A percentile compares a stretch with the other conserved stretches of the same genome.
Evolutionary conservation across 2,329 filamentous ascomycete species (phyloP).

Genomic region (Chaetothyriales sp.): DNA sequence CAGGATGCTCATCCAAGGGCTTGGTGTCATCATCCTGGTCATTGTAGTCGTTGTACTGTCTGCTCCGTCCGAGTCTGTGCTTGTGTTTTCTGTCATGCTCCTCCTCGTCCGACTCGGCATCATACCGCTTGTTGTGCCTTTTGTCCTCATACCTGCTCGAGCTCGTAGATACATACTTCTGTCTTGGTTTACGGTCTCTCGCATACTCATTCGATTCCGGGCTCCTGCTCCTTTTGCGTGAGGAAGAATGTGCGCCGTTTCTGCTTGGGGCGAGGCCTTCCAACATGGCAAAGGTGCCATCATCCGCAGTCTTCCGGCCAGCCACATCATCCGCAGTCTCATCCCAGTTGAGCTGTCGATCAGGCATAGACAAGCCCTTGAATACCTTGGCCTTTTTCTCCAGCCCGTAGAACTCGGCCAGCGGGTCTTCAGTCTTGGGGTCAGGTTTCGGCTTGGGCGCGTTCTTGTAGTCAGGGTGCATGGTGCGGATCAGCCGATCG

Average conservation of each 20-base stretch:
- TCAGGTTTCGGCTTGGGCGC: constrained; percentile 29
- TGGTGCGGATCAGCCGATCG: constrained; percentile 69
- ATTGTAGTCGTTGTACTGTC: constrained; percentile 29
- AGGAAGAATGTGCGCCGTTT: constrained; percentile 24
- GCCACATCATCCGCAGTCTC: constrained; percentile 30
- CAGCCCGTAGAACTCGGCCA: constrained; percentile 30
- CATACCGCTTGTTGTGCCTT: constrained; percentile 24
- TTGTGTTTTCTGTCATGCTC: constrained; percentile 2
- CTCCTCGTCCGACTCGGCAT: constrained; percentile 33
- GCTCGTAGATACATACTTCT: constrained; percentile 38
- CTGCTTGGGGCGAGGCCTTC: constrained; percentile 65
- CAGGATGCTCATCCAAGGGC: constrained; percentile 54
- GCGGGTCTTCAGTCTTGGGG: constrained; percentile 24
- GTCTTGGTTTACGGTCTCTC: constrained; percentile 30
- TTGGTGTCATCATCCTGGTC: constrained; percentile 42
- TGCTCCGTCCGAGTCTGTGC: constrained; percentile 16
- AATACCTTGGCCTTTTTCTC: constrained; percentile 78
- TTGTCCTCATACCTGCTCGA: constrained; percentile 31
- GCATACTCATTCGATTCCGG: constrained; percentile 36
- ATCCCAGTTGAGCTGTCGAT: constrained; percentile 47
- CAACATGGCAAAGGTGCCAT: constrained; percentile 84
- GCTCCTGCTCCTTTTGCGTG: constrained; percentile 40
- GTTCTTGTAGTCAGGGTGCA: constrained; percentile 79
- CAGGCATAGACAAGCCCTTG: constrained; percentile 72
- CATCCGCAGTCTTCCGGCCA: constrained; percentile 26